Evolutionary conservation across 2,329 filamentous ascomycete species (phyloP), one percentile per base, ranked within the genome.

Genomic region (Diplodia scrobiculata): DNA sequence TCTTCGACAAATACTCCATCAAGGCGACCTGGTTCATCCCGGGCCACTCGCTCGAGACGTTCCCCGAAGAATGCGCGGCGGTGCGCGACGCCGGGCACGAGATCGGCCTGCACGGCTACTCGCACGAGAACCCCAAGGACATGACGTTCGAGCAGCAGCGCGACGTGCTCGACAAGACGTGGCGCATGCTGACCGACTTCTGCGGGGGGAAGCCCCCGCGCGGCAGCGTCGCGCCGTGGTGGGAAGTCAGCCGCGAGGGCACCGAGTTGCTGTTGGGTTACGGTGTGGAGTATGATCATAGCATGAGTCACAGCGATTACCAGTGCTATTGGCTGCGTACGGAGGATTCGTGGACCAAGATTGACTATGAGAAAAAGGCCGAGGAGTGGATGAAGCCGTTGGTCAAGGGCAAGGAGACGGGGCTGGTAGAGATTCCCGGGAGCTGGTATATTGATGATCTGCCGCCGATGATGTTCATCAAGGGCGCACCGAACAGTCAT

Each of bases 71-170:
- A 73, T 88, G 85, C 71, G 76, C 76, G n/a, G 73, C 83, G 79
- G 64, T 90, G 7, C 83, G 84, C 14, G 87, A 90, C 68, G 81
- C 82, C 0, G 87, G 87, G 1, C 87, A 89, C 71, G 87, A 90
- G 72, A 86, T 85, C 67, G 87, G 87, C 1, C 80, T 90, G 6
- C 89, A 92, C 69, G 89, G 79, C 4, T 92, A 92, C 77, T 87
- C 84, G 0, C 89, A 92, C 71, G 89, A 92, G 73, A 91, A 92
- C 71, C 89, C 89, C 0, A 82, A 81, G 0, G 84, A 87, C 66
- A 91, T 92, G 89, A 89, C 83, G 0, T 74, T 90, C 1, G 89
- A 92, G 73, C 90, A 93, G 77, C 90, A 93, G 75, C 84, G 84
- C 14, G 89, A 90, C 66, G 87, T 93, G 17, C 82, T 94, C 5